phyloP scores from a whole-genome alignment of 2,329 filamentous ascomycete genomes.

The Chaetomiaceae sp. region DNA sequence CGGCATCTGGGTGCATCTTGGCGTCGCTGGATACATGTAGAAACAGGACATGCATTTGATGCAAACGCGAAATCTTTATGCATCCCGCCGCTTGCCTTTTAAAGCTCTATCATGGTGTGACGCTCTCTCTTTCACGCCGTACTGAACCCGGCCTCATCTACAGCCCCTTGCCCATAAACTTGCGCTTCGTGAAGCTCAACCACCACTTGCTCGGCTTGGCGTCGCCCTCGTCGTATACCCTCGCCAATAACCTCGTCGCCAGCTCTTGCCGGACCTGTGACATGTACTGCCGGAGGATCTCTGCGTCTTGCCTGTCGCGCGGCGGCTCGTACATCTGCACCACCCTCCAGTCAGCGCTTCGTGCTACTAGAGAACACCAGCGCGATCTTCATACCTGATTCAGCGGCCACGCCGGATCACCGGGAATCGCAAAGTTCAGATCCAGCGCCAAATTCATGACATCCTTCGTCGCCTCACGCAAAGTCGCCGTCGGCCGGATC shows the following conservation, averaged over 20 bases:
- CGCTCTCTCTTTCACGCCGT: neutral
- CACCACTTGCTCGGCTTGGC: slow-evolving; percentile 81
- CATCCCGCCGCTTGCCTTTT: neutral
- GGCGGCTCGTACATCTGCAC: slow-evolving; percentile 86
- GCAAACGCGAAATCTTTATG: neutral
- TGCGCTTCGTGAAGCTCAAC: slow-evolving; percentile 97
- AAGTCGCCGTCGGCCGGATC: slow-evolving; percentile 69
- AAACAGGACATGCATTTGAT: neutral
- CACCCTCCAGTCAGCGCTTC: neutral
- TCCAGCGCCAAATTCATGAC: slow-evolving; percentile 89
- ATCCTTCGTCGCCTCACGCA: slow-evolving; percentile 62
- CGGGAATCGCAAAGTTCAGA: slow-evolving; percentile 87
- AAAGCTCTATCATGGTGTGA: neutral
- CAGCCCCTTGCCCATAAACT: slow-evolving; percentile 97
- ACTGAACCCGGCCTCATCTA: slow-evolving; percentile 35
- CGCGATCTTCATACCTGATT: slow-evolving; percentile 64
- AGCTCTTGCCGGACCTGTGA: slow-evolving; percentile 91
- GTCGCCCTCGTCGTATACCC: slow-evolving; percentile 79
- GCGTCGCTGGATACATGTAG: slow-evolving; percentile 5
- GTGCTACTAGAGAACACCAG: neutral
- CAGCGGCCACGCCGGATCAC: slow-evolving; percentile 85
- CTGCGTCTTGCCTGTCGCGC: slow-evolving; percentile 79
- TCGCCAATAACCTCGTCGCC: slow-evolving; percentile 72
- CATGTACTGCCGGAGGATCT: slow-evolving; percentile 83
- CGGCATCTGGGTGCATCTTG: neutral